Evolutionary conservation across 768 basidiomycete species (phyloP).

Genomic region (Aureoboletus auriporus): DNA sequence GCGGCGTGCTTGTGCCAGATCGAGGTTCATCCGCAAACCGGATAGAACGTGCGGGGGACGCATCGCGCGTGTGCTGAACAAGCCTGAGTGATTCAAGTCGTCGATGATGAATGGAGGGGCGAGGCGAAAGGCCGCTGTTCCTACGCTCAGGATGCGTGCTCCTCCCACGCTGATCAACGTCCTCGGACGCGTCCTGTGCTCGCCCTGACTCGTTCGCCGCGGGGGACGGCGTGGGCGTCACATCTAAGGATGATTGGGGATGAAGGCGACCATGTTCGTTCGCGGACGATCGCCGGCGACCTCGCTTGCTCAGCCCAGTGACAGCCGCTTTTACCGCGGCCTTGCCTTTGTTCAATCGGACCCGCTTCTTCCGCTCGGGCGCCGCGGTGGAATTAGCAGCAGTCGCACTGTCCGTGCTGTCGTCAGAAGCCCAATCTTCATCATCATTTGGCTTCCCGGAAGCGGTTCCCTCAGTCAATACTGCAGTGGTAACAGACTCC

Average conservation of each 20-base stretch:
- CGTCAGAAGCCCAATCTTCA: constrained; percentile 65
- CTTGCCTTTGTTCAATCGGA: constrained; percentile 22
- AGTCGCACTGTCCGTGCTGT: constrained; percentile 27
- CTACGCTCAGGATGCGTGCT: constrained; percentile 14
- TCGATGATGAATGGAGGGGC: constrained; percentile 24
- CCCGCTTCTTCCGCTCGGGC: constrained; percentile 21
- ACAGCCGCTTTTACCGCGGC: background rate
- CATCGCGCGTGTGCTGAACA: constrained; percentile 31
- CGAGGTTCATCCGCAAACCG: constrained; percentile 40
- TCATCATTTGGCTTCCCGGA: constrained; percentile 39
- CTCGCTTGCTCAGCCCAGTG: constrained; percentile 4
- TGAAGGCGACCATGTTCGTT: constrained; percentile 12
- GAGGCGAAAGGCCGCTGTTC: constrained; percentile 11
- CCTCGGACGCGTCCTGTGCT: constrained; percentile 3
- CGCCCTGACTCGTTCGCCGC: constrained; percentile 6
- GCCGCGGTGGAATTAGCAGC: constrained; percentile 5
- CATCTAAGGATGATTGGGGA: background rate
- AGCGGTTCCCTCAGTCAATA: constrained; percentile 3
- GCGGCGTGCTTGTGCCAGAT: constrained; percentile 20
- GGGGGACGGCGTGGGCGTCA: background rate
- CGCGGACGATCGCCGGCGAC: constrained; percentile 10
- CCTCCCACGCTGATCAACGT: constrained; percentile 21
- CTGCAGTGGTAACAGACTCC: background rate
- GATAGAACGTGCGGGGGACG: constrained; percentile 45
- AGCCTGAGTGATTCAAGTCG: constrained; percentile 27